Percentiles rank a stretch among this genome's conserved stretches.
These are phyloP conservation scores for Serendipita sp. DNA, from an alignment of 768 basidiomycete genomes.

Conservation along the genomic window DNA sequence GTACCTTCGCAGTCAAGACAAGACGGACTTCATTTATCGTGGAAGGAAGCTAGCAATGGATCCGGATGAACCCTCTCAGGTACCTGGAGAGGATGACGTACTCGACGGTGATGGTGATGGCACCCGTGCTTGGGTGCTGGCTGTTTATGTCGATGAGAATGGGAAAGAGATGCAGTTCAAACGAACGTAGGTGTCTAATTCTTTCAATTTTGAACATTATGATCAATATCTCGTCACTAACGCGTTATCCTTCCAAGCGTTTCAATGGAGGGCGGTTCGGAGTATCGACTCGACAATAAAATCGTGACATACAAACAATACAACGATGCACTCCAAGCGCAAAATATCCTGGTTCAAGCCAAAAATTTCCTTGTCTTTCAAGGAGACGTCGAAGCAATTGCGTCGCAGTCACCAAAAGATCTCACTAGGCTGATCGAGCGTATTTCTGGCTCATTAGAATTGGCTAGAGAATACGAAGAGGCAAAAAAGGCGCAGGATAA, in stretches of 20 bases:
- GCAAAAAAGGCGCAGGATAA: conserved; percentile 76
- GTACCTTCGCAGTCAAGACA: conserved; percentile 79
- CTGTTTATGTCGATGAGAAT: conserved; percentile 63
- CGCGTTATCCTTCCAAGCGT: conserved; percentile 35
- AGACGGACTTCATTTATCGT: conserved; percentile 92
- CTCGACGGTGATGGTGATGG: conserved; percentile 65
- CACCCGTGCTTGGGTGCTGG: conserved; percentile 89
- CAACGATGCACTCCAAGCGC: conserved; percentile 68
- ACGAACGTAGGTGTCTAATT: conserved; percentile 51
- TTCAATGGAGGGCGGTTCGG: conserved; percentile 69
- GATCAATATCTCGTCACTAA: background rate
- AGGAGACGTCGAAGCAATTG: conserved; percentile 95
- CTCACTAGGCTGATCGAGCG: conserved; percentile 85
- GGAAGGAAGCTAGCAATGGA: conserved; percentile 46
- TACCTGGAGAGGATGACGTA: conserved; percentile 28
- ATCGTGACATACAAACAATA: conserved; percentile 77
- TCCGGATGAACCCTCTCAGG: conserved; percentile 24
- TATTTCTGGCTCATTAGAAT: conserved; percentile 85
- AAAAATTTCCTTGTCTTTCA: conserved; percentile 99
- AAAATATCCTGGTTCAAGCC: conserved; percentile 95
- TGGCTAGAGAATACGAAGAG: conserved; percentile 73
- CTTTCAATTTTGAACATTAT: background rate
- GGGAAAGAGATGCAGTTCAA: conserved; percentile 82
- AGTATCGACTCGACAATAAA: conserved; percentile 73
- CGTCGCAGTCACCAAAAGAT: conserved; percentile 82